A percentile compares a stretch with the other conserved stretches of the same genome.
These are phyloP conservation scores for Kokia cookei DNA, from an alignment of 441 rosid genomes.

Conservation along the genomic window DNA sequence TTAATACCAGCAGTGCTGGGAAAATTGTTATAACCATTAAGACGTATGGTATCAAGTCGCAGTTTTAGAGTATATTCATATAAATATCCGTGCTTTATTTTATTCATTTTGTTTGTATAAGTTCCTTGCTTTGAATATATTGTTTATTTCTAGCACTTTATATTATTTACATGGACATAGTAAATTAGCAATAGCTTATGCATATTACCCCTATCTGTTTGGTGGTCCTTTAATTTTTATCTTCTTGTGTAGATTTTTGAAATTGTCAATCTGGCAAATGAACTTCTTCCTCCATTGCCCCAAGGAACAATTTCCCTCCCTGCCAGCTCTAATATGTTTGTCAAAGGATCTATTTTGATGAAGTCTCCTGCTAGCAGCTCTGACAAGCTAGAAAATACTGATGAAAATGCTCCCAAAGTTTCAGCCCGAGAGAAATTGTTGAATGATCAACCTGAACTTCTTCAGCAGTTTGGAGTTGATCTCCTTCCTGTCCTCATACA, in stretches of 20 bases:
- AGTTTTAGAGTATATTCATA: neutral
- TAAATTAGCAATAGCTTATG: neutral
- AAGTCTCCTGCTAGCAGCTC: conserved; percentile 67
- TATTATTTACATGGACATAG: neutral
- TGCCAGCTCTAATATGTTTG: conserved; percentile 56
- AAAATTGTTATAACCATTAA: neutral
- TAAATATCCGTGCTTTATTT: neutral
- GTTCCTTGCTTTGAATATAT: neutral
- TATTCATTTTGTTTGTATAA: neutral
- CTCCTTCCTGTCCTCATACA: conserved; percentile 96
- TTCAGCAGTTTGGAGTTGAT: conserved; percentile 96
- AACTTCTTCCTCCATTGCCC: conserved; percentile 96
- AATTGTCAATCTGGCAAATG: conserved; percentile 98
- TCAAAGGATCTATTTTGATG: conserved; percentile 67
- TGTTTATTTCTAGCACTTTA: neutral
- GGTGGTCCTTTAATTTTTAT: neutral
- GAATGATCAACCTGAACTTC: conserved; percentile 88
- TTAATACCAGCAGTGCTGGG: neutral
- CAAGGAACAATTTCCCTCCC: conserved; percentile 93
- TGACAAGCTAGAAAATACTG: conserved; percentile 60
- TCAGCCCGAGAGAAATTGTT: conserved; percentile 86
- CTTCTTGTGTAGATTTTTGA: conserved; percentile 67
- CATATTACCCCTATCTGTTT: neutral
- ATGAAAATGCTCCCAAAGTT: conserved; percentile 47
- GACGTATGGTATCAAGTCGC: neutral